Conservation (phyloP, 2,329 filamentous ascomycete species). For the Phaeosphaeriaceae sp. region DNA sequence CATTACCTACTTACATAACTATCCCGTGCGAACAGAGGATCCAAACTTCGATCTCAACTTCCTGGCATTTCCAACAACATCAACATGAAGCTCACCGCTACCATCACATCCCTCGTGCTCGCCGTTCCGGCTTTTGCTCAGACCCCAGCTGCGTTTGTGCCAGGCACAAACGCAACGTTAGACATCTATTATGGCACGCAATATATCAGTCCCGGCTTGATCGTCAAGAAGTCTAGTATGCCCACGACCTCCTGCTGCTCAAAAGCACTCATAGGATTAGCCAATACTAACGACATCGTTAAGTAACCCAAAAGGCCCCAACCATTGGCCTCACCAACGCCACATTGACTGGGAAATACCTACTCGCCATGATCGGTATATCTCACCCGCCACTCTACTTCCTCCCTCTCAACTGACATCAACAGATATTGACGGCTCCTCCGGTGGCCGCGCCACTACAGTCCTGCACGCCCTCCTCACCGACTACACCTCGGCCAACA, state of each 20-base stretch:
- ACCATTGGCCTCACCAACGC: conserved; percentile 32
- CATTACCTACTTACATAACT: neutral
- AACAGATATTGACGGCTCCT: conserved; percentile 16
- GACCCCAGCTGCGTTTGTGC: conserved; percentile 36
- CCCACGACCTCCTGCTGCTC: neutral
- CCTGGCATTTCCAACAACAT: neutral
- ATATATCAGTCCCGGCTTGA: conserved; percentile 35
- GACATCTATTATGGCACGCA: conserved; percentile 42
- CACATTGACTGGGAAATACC: conserved; percentile 34
- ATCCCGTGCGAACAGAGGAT: neutral
- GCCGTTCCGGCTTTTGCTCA: conserved; percentile 25
- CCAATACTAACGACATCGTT: neutral
- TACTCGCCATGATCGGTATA: conserved; percentile 41
- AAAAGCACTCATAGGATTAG: neutral
- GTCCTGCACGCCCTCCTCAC: conserved; percentile 40
- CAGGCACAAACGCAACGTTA: conserved; percentile 28
- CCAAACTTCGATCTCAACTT: neutral
- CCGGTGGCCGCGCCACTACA: conserved; percentile 22
- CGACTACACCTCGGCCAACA: conserved; percentile 31
- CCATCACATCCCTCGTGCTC: conserved; percentile 14
- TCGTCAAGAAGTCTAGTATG: conserved; percentile 39
- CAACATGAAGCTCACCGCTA: conserved; percentile 18
- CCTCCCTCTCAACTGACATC: neutral
- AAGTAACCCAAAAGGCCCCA: conserved; percentile 28
- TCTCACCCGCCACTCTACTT: conserved; percentile 4